Evolutionary conservation across 2,329 filamentous ascomycete genomes (phyloP).

Genomic region (Phaeosphaeria sp.): DNA sequence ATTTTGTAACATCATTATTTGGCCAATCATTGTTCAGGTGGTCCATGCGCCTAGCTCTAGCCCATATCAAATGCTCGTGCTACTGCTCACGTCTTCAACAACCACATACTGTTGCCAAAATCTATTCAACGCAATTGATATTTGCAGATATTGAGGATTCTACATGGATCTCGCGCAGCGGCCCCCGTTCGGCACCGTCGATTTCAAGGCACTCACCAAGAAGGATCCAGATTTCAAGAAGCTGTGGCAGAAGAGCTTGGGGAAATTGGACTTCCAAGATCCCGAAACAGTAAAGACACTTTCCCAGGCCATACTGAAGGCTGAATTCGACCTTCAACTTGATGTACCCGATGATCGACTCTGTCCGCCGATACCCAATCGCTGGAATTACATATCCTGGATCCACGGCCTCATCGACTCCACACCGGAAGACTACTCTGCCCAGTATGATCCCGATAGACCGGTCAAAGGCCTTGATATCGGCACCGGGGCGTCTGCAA

Average conservation of each 20-base stretch:
- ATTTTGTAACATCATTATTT: conserved; percentile 6
- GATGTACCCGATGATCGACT: conserved; percentile 78
- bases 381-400: conserved; percentile 92
- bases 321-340: conserved; percentile 76
- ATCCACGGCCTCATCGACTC: conserved; percentile 81
- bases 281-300: conserved; percentile 76
- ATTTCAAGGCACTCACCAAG: conserved; percentile 67
- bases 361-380: conserved; percentile 77
- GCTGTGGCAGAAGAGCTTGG: conserved; percentile 52
- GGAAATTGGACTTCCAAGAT: conserved; percentile 80
- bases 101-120: background rate
- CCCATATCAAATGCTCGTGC: background rate
- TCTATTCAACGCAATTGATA: background rate
- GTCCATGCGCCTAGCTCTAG: conserved; percentile 13
- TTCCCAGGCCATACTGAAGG: conserved; percentile 76
- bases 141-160: background rate
- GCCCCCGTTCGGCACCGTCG: conserved; percentile 61
- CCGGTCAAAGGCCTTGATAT: conserved; percentile 77
- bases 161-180: conserved; percentile 34
- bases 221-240: conserved; percentile 66
- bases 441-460: conserved; percentile 57
- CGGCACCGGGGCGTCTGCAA: conserved; percentile 88
- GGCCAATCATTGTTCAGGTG: conserved; percentile 29
- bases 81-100: background rate
- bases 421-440: conserved; percentile 56